Evolutionary conservation across 164 flowering plant genomes (phyloP), one percentile per base, ranked within the genome.

Genomic region (Nymphaea colorata): DNA sequence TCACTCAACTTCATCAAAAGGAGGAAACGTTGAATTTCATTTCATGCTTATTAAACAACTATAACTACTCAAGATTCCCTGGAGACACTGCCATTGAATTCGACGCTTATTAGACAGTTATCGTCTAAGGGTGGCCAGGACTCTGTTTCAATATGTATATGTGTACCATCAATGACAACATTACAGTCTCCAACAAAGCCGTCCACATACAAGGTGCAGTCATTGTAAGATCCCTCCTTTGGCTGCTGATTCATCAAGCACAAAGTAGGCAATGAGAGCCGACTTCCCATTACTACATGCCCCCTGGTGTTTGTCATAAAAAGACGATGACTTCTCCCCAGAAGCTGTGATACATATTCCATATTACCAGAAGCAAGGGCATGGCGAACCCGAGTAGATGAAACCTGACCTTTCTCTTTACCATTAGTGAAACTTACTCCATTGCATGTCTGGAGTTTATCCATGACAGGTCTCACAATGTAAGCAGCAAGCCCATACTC

Each of bases 331-430:
- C 61, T 68, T 15, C 97, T 89, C 57, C 99, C 99, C 68, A 95
- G 73, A 66, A 95, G 93, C 72, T 90, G 83, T 17, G 96, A 81
- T 8, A 95, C 99, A 66, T 90, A 87, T 43, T 78, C 75, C 88
- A 92, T 85, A 61, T 92, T 88, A 59, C 98, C 96, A 36, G 65
- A 70, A 45, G 84, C 81, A 71, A 95, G 91, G 59, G 97, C 96
- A 73, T 74, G 81, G 42, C 99, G 90, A 44, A 95, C 97, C 36
- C 97, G 91, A 59, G 99, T 92, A 55, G 98, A 95, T 55, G 98
- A 92, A 41, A 95, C 96, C 71, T 90, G 99, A 53, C 98, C 98
- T 77, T 74, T 83, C 67, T 95, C 99, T 66, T 82, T 86, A 75
- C 79, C 72, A 16, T 67, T 51, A 44, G 62, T 66, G 42, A 68